Conservation (phyloP, 768 basidiomycete species). For the Chalciporus sphaerocephalus region DNA sequence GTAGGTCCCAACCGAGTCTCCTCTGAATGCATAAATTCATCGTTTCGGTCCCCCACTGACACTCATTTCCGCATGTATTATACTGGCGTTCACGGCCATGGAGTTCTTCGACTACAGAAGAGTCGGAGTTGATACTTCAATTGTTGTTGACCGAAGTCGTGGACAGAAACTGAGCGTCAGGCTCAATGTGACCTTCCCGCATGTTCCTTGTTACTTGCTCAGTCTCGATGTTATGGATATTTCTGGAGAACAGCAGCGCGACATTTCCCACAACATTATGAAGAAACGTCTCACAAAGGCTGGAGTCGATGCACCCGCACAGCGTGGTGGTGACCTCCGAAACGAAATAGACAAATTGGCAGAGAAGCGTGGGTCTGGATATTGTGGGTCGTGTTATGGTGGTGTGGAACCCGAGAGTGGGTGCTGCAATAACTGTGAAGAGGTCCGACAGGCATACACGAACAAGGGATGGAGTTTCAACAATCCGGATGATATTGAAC, state of each 20-base stretch:
- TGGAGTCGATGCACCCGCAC: constrained; percentile 57
- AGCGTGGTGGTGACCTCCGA: constrained; percentile 58
- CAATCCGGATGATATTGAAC: constrained; percentile 87
- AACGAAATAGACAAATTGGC: constrained; percentile 86
- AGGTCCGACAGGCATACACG: constrained; percentile 85
- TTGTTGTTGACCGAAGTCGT: constrained; percentile 90
- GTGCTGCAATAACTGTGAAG: constrained; percentile 96
- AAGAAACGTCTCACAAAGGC: constrained; percentile 70
- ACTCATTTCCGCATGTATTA: constrained; percentile 85
- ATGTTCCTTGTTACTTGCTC: constrained; percentile 94
- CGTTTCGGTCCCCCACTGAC: constrained; percentile 60
- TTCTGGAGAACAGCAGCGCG: constrained; percentile 89
- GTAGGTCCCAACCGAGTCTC: constrained; percentile 44
- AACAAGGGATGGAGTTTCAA: constrained; percentile 93
- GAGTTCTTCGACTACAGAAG: constrained; percentile 95
- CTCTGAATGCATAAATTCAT: constrained; percentile 3
- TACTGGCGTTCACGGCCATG: constrained; percentile 84
- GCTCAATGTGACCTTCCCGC: constrained; percentile 91
- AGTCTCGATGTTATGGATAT: constrained; percentile 98
- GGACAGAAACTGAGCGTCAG: constrained; percentile 92
- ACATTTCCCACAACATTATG: constrained; percentile 82
- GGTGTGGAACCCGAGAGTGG: constrained; percentile 69
- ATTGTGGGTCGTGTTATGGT: constrained; percentile 97
- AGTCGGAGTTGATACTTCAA: constrained; percentile 82
- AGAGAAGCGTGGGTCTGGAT: constrained; percentile 52